Evolutionary conservation across 371 early-diverging fungal genomes (phyloP).

Genomic region (Rhizomucor miehei): DNA sequence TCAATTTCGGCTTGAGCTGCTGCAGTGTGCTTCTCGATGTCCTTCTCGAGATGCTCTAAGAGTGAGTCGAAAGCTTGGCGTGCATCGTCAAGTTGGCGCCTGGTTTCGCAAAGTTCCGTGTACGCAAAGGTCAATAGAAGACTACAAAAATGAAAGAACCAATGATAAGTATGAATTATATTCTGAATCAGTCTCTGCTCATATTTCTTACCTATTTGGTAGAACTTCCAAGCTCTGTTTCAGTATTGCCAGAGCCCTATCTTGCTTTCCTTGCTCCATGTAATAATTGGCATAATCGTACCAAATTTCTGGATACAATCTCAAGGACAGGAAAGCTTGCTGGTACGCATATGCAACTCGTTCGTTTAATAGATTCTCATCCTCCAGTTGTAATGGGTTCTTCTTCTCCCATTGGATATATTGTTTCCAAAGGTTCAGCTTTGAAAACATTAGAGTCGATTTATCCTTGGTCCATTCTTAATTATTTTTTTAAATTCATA

Average conservation of each 20-base stretch:
- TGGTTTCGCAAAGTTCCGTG: conserved; percentile 82
- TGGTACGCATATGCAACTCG: conserved; percentile 86
- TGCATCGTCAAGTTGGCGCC: conserved; percentile 67
- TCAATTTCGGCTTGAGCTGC: conserved; percentile 47
- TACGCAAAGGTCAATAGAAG: conserved; percentile 81
- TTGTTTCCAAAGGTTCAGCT: conserved; percentile 77
- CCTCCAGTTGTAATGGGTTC: conserved; percentile 84
- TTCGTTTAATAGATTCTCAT: conserved; percentile 50
- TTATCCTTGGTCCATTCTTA: too few species aligned
- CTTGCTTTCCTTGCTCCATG: conserved; percentile 59
- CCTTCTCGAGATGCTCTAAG: conserved; percentile 54
- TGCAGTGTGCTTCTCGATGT: conserved; percentile 49
- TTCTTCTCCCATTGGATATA: conserved; percentile 90
- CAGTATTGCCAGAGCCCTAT: conserved; percentile 74
- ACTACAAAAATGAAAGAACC: conserved; percentile 26
- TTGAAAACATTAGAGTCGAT: too few species aligned
- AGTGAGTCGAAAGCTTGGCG: conserved; percentile 71
- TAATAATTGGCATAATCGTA: conserved; percentile 66
- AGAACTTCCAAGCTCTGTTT: conserved; percentile 72
- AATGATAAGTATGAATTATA: too few species aligned
- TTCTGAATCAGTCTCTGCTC: neutral
- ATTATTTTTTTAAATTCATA: too few species aligned
- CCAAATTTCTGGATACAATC: conserved; percentile 92
- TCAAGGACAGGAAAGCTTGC: conserved; percentile 77
- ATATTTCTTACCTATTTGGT: conserved; percentile 64